Evolutionary conservation across 2,329 filamentous ascomycete species (phyloP).

Genomic region (Cladosporium cucumerinum): DNA sequence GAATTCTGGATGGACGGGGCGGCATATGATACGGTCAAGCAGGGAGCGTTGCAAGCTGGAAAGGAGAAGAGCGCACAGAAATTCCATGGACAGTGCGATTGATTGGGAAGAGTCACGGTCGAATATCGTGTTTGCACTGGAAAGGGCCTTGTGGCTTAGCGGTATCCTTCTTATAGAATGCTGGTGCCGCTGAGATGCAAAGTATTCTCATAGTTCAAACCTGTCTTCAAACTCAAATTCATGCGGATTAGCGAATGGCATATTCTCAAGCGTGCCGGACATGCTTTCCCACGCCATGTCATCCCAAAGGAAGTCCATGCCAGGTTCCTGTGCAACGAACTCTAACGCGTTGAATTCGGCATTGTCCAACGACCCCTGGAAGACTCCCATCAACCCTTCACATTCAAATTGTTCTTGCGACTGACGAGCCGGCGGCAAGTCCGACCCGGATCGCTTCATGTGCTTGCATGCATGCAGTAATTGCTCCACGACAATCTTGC

Average conservation of each 20-base stretch:
- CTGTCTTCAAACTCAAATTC: background rate
- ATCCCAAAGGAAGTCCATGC: slow-evolving; percentile 21
- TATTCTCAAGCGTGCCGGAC: slow-evolving; percentile 4
- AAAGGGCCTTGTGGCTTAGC: background rate
- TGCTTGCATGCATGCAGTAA: slow-evolving; percentile 40
- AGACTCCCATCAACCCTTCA: background rate
- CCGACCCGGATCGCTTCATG: background rate
- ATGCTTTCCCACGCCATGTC: slow-evolving; percentile 24
- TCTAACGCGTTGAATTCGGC: slow-evolving; percentile 11
- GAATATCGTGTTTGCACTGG: background rate
- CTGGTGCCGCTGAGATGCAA: background rate
- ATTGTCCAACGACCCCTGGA: background rate
- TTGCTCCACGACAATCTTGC: slow-evolving; percentile 40
- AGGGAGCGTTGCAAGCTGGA: background rate
- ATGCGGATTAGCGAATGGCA: background rate
- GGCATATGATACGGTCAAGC: background rate
- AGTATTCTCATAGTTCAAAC: background rate
- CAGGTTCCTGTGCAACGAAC: slow-evolving; percentile 16
- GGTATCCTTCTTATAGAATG: background rate
- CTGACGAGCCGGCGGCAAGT: background rate
- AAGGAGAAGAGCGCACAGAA: background rate
- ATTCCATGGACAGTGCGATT: background rate
- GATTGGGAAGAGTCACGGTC: background rate
- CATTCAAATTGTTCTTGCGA: background rate
- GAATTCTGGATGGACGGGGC: slow-evolving; percentile 6